These are phyloP conservation scores for Phialocephala subalpina DNA, from an alignment of 2,329 filamentous ascomycete genomes.

Conservation along the genomic window DNA sequence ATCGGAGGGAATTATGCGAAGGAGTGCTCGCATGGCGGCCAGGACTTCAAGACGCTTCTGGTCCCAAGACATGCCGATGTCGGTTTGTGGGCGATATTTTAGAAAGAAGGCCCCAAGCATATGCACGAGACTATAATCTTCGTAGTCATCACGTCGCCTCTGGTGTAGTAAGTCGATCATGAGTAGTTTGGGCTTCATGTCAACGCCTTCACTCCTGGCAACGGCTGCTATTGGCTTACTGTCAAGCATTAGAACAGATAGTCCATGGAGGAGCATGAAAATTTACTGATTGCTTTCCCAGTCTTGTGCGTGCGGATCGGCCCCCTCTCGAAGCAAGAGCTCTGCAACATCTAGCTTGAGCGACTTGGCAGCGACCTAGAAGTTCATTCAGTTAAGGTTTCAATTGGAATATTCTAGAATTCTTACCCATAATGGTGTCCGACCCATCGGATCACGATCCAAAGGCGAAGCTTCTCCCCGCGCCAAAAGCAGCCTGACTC, in stretches of 20 bases:
- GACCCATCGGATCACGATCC: slow-evolving; percentile 22
- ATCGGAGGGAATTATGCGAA: not conserved
- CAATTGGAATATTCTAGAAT: not conserved
- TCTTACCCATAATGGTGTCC: slow-evolving; percentile 28
- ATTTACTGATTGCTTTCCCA: not conserved
- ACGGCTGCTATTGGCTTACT: slow-evolving; percentile 17
- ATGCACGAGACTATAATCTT: not conserved
- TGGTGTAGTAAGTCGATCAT: slow-evolving; percentile 18
- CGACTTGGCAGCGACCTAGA: slow-evolving; percentile 17
- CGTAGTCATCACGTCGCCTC: slow-evolving; percentile 11
- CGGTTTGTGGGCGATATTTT: slow-evolving; percentile 17
- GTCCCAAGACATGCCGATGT: slow-evolving; percentile 1
- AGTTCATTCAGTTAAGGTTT: not conserved
- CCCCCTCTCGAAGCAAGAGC: slow-evolving; percentile 22
- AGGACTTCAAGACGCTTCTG: slow-evolving; percentile 1
- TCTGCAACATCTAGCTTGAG: slow-evolving; percentile 21
- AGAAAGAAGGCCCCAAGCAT: slow-evolving; percentile 9
- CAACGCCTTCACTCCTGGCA: not conserved
- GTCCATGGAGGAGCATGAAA: not conserved
- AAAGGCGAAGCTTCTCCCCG: slow-evolving; percentile 17
- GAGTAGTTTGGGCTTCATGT: slow-evolving; percentile 13
- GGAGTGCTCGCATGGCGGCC: not conserved
- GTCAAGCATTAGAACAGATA: not conserved
- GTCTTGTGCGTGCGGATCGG: slow-evolving; percentile 19
- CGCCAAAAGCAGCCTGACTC: slow-evolving; percentile 7